Base-by-base conservation (phyloP, 768 basidiomycete species). In the Lentinula guzmanii region DNA sequence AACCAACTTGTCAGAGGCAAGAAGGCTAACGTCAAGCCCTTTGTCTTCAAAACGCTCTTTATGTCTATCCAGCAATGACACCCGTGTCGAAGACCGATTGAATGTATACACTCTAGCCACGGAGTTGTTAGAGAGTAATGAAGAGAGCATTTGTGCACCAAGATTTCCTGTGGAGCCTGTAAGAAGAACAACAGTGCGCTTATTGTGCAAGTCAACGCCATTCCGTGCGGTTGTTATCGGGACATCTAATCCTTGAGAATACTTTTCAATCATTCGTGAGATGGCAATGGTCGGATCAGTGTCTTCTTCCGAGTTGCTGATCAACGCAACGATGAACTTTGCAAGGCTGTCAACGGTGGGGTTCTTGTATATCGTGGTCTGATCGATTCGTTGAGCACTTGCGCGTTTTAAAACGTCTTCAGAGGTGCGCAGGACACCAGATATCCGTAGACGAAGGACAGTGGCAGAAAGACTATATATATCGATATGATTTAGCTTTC, bases 81-180 rank as follows among this genome's bases (percentile, higher is more conserved):
- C 16, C 18, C 28, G 10, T 11, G 31, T 52, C 31, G 62, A 70
- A 64, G 31, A 68, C 8, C 50, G 50, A 18, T 60, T 60, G 6
- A 60, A n/a, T 37, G 59, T 39, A 39, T 52, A 60, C 21, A 60
- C 51, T 28, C 51, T 16, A 10, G 31, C 51, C 3, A 79, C 72
- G 0, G 6, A 45, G 0, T 54, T 24, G 15, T 65, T 67, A 3
- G 58, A 34, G 10, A 75, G 57, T 9, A 78, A 70, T 5, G 65
- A 63, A 0, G 65, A 67, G 7, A 78, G 70, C 2, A 77, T 60
- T 55, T 75, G 69, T 1, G 74, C 72, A n/a, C 79, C 79, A 2
- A 79, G 69, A 15, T 68, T 70, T 7, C 79, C 79, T 0, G 79
- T 79, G 5, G 72, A 70, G 4, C 78, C 78, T 0, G 78, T 79